Percentiles rank a stretch among this genome's conserved stretches.
phyloP scores from a whole-genome alignment of 2,329 filamentous ascomycete genomes.

The Beauveria bassiana region DNA sequence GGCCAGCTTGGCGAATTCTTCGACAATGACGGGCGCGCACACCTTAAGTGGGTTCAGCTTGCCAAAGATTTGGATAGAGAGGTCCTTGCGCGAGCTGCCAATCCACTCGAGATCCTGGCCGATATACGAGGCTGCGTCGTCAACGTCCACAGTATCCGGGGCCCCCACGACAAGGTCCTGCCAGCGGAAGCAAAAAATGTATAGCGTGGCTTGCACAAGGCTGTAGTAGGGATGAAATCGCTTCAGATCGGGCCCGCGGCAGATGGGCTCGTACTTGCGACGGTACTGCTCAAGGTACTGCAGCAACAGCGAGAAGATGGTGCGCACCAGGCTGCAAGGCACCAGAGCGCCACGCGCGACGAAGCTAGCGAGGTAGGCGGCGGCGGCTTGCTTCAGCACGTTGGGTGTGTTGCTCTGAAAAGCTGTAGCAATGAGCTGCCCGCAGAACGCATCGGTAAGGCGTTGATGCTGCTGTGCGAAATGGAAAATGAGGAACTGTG shows the following conservation, averaged over 20 bases:
- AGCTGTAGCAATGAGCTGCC: slow-evolving; percentile 50
- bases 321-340: slow-evolving; percentile 65
- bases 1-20: slow-evolving; percentile 83
- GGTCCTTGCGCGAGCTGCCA: slow-evolving; percentile 61
- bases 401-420: slow-evolving; percentile 58
- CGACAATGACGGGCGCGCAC: slow-evolving; percentile 82
- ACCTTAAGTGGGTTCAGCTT: slow-evolving; percentile 93
- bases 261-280: slow-evolving; percentile 61
- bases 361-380: slow-evolving; percentile 90
- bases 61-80: slow-evolving; percentile 74
- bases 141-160: slow-evolving; percentile 53
- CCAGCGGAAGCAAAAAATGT: slow-evolving; percentile 98
- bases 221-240: slow-evolving; percentile 82
- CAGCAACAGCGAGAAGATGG: slow-evolving; percentile 73
- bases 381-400: slow-evolving; percentile 73
- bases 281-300: slow-evolving; percentile 70
- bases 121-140: slow-evolving; percentile 51
- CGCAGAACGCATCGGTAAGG: slow-evolving; percentile 76
- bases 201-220: slow-evolving; percentile 79
- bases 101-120: slow-evolving; percentile 74
- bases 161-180: slow-evolving; percentile 69
- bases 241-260: slow-evolving; percentile 76
- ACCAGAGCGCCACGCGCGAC: slow-evolving; percentile 84
- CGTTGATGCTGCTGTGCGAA: slow-evolving; percentile 77
- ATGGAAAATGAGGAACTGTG: slow-evolving; percentile 93